Evolutionary conservation across 163 green algal species (phyloP).

Genomic region (Trebouxiophyceae sp.): DNA sequence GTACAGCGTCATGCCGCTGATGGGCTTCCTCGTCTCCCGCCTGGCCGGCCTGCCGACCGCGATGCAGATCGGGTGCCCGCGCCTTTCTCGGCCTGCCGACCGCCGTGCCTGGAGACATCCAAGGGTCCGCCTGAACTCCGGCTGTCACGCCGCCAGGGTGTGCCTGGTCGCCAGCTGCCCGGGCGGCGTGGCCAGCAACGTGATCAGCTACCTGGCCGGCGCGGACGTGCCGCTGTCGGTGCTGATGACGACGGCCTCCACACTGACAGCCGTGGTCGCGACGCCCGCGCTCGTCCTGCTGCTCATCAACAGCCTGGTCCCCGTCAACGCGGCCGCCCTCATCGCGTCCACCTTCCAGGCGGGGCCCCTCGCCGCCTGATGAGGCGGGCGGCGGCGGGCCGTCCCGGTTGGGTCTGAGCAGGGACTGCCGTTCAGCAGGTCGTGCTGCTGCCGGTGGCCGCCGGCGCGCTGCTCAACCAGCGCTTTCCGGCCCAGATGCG

Average conservation of each 20-base stretch:
- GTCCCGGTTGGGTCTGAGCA: neutral
- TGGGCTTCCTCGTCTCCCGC: constrained; percentile 39
- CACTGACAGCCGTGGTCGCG: constrained; percentile 47
- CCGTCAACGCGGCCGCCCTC: constrained; percentile 47
- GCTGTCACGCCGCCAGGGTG: constrained; percentile 32
- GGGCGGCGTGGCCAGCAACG: constrained; percentile 50
- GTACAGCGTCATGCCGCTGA: constrained; percentile 62
- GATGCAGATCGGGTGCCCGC: constrained; percentile 42
- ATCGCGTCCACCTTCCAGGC: constrained; percentile 41
- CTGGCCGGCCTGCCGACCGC: constrained; percentile 30
- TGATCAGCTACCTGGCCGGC: constrained; percentile 53
- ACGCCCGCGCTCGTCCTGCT: constrained; percentile 71
- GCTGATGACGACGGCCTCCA: constrained; percentile 58
- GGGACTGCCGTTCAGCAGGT: constrained; percentile 22
- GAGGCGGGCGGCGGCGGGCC: neutral
- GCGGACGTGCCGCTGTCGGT: constrained; percentile 68
- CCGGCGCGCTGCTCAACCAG: constrained; percentile 33
- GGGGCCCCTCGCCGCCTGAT: neutral
- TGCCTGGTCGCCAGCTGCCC: constrained; percentile 54
- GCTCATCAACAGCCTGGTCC: constrained; percentile 69
- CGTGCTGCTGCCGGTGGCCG: constrained; percentile 41
- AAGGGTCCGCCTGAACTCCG: too few relatives aligned
- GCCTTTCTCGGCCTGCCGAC: too few relatives aligned
- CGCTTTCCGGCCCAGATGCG: constrained; percentile 20
- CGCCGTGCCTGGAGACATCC: too few relatives aligned